These are phyloP conservation scores for Diospyros lotus DNA, from an alignment of 148 eudicot genomes.

Conservation along the genomic window DNA sequence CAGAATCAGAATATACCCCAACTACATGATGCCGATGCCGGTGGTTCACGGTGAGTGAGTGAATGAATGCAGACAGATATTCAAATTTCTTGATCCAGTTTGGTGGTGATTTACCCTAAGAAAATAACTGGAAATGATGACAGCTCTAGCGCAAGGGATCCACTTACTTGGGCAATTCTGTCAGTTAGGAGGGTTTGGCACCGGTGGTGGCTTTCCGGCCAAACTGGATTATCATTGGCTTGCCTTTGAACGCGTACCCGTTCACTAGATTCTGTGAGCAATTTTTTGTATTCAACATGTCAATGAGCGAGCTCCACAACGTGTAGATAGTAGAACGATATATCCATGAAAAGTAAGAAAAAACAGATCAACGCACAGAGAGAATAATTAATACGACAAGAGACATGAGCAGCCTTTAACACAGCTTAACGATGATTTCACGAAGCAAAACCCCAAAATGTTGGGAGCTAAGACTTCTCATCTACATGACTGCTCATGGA, in stretches of 20 bases:
- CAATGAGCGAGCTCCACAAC: no score
- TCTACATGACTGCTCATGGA: background rate
- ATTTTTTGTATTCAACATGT: no score
- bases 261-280: slow-evolving; percentile 70
- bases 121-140: background rate
- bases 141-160: background rate
- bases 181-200: slow-evolving; percentile 28
- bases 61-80: background rate
- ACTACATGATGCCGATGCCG: no score
- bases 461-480: background rate
- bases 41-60: no score
- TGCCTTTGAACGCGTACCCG: slow-evolving; percentile 88
- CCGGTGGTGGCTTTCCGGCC: slow-evolving; percentile 58
- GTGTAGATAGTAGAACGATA: no score
- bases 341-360: no score
- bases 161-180: background rate
- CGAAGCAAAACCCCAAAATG: background rate
- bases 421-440: no score
- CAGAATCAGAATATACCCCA: no score
- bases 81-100: background rate
- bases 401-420: no score
- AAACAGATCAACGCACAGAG: no score
- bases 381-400: no score
- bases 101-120: background rate
- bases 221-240: slow-evolving; percentile 94